A percentile compares a stretch with the other conserved stretches of the same genome.
Evolutionary conservation across 106 monocot species (phyloP).

Genomic region (Allium cepa): DNA sequence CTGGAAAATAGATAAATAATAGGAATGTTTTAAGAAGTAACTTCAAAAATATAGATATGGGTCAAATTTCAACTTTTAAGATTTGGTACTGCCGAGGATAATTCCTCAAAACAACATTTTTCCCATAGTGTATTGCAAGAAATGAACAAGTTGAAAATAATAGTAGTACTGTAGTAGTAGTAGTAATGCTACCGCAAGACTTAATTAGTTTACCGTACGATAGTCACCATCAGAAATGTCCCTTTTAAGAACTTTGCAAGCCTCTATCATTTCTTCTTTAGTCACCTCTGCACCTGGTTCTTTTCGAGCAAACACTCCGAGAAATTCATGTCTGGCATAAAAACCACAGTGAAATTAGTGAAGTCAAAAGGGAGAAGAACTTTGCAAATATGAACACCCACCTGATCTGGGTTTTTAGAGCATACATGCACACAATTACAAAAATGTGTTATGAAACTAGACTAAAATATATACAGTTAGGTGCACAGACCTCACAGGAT

Average conservation of each 20-base stretch:
- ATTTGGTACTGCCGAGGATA: neutral
- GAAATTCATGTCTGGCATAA: slow-evolving; percentile 45
- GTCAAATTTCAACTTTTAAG: neutral
- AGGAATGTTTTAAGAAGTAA: neutral
- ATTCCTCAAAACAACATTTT: too few species aligned
- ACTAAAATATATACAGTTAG: too few species aligned
- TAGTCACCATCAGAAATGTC: slow-evolving; percentile 51
- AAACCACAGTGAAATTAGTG: neutral
- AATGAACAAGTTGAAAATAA: neutral
- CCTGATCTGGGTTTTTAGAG: too few species aligned
- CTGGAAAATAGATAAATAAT: neutral
- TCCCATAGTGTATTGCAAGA: too few species aligned
- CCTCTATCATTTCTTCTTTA: slow-evolving; percentile 43
- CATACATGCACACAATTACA: too few species aligned
- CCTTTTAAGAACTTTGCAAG: slow-evolving; percentile 31
- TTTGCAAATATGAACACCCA: neutral
- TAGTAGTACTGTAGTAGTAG: neutral
- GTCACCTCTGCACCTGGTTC: slow-evolving; percentile 37
- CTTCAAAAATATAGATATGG: neutral
- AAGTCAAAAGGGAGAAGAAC: neutral
- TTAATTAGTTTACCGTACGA: slow-evolving; percentile 37
- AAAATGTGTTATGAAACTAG: too few species aligned
- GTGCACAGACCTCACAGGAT: slow-evolving; percentile 49
- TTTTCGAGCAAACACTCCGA: slow-evolving; percentile 40
- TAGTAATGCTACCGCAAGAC: neutral